Conservation (phyloP, 2,329 filamentous ascomycete genomes). For the Ceratocystis diversiconidia region DNA sequence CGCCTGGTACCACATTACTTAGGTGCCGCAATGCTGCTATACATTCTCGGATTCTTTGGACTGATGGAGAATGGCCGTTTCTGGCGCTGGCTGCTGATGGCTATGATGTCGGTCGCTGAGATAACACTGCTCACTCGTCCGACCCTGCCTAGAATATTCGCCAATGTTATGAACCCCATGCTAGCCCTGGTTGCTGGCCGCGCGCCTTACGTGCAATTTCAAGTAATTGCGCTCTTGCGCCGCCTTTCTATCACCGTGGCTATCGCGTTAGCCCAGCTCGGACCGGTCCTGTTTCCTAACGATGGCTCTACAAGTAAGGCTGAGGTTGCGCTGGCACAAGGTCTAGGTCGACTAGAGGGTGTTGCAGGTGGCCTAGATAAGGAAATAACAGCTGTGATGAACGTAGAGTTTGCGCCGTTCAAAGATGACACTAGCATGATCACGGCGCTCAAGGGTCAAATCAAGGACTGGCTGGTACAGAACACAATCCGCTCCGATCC, state of each 20-base stretch:
- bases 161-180: slow-evolving; percentile 31
- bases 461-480: slow-evolving; percentile 78
- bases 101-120: slow-evolving; percentile 42
- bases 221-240: slow-evolving; percentile 61
- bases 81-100: slow-evolving; percentile 48
- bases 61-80: slow-evolving; percentile 54
- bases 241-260: slow-evolving; percentile 65
- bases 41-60: slow-evolving; percentile 48
- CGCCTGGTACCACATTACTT: slow-evolving; percentile 47
- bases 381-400: slow-evolving; percentile 58
- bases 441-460: slow-evolving; percentile 39
- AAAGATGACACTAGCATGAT: slow-evolving; percentile 54
- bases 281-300: slow-evolving; percentile 42
- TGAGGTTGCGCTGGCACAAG: slow-evolving; percentile 42
- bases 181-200: slow-evolving; percentile 30
- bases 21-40: slow-evolving; percentile 41
- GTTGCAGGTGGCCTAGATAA: slow-evolving; percentile 45
- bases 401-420: slow-evolving; percentile 70
- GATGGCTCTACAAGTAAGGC: slow-evolving; percentile 24
- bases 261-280: slow-evolving; percentile 70
- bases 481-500: slow-evolving; percentile 68
- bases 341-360: slow-evolving; percentile 52
- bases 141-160: slow-evolving; percentile 33
- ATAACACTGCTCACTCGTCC: slow-evolving; percentile 42
- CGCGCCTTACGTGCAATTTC: slow-evolving; percentile 66